Evolutionary conservation across 2,329 filamentous ascomycete genomes (phyloP).

Genomic region (Fusarium devonianum): DNA sequence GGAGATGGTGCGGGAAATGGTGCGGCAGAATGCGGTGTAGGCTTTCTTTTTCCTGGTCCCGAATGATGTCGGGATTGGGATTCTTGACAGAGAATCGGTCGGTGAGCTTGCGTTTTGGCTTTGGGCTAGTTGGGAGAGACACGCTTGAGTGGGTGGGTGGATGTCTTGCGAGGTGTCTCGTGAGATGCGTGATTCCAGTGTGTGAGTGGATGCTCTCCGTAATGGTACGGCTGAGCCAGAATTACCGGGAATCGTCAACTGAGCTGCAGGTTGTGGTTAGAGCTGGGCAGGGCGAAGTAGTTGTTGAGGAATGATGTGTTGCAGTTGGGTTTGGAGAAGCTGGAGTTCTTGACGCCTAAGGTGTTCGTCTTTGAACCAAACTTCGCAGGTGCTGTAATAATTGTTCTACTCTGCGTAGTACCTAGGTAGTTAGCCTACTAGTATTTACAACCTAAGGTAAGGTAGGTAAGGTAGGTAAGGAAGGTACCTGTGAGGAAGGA

Average conservation of each 20-base stretch:
- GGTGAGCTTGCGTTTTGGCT: slow-evolving; percentile 30
- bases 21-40: slow-evolving; percentile 33
- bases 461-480: too few species aligned
- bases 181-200: slow-evolving; percentile 25
- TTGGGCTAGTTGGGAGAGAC: slow-evolving; percentile 30
- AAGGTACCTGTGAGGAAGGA: too few species aligned
- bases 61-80: slow-evolving; percentile 33
- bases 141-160: slow-evolving; percentile 31
- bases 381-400: neutral
- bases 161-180: slow-evolving; percentile 27
- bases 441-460: too few species aligned
- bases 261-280: neutral
- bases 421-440: too few species aligned
- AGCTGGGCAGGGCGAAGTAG: neutral
- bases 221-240: slow-evolving; percentile 9
- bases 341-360: neutral
- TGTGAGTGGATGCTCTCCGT: slow-evolving; percentile 25
- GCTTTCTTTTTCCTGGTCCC: slow-evolving; percentile 30
- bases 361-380: neutral
- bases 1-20: slow-evolving; percentile 12
- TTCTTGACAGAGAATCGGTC: slow-evolving; percentile 16
- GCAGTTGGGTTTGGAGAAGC: neutral
- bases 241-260: slow-evolving; percentile 6
- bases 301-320: neutral
- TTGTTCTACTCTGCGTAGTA: too few species aligned